Evolutionary conservation across 768 basidiomycete genomes (phyloP), one percentile per base, ranked within the genome.

Genomic region (Lactarius hatsudake): DNA sequence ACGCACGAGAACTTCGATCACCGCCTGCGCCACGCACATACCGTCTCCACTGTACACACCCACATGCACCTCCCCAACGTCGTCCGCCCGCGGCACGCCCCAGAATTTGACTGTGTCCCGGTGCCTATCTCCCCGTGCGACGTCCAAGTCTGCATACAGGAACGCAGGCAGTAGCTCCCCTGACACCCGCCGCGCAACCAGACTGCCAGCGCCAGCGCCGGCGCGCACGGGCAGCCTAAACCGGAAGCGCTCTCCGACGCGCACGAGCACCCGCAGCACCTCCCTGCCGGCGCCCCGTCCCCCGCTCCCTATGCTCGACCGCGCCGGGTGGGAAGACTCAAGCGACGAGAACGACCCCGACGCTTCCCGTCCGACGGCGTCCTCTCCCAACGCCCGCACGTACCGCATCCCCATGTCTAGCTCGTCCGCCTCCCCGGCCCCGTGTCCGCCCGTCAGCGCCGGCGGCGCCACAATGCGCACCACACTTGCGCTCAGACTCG

Each of bases 341-440:
- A 88, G 76, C 18, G 87, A 87, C 4, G 86, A 84, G 71, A 86
- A 86, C 15, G 88, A 87, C 65, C 78, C 75, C 0, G 81, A 79
- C 26, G 72, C 72, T 3, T 78, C 79, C 15, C 73, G 75, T 55
- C n/a, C 18, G 12, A 48, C 45, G 12, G 71, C 73, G 40, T 89
- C 86, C 42, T 81, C 86, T 26, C 88, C 90, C 64, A 91, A 79
- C 17, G 87, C 83, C 60, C 84, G 84, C 45, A 91, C 86, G 71
- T 90, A 91, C 71, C 86, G 86, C 69, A 90, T 81, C 8, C 88
- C 88, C 74, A 88, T 84, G 32, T 81, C 79, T 30, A 92, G 81
- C 60, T 89, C 90, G 73, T 91, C 90, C 32, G 79, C 80, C 72
- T 83, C 85, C 45, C 75, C 77, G 32, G 61, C 58, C 7, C 34